Base-by-base conservation (phyloP, 768 basidiomycete genomes). In the Leccinum sublutescens region DNA sequence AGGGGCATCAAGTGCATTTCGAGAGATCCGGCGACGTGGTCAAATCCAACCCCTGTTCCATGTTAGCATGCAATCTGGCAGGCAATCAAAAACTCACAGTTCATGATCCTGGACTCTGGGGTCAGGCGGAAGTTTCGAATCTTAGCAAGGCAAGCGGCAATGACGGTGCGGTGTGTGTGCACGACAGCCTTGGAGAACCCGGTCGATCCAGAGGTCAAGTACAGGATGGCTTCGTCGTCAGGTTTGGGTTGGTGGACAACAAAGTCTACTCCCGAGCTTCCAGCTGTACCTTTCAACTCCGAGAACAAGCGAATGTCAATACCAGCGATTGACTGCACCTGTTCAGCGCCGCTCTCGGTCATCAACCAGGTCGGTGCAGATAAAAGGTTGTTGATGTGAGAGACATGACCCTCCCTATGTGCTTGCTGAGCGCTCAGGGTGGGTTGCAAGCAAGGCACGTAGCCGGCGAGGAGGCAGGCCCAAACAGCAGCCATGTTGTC, bases 1-100 rank as follows among this genome's bases (percentile, higher is more conserved):
- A 68, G 56, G 31, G 76, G 70, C 2, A 74, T 66, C 3, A 79
- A 64, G 53, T 77, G 75, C 49, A 75, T 64, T 57, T 78, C 77
- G 1, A 75, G 63, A 5, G 76, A 71, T 40, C 72, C 74, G 3
- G 77, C 77, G 52, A 77, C 76, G 55, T 78, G 77, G 59, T 78
- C 77, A 45, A 78, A 77, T 11, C 73, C 73, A 48, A 78, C 76
- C 77, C 63, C 65, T 68, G 40, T 33, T 31, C 47, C 12, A 17
- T 14, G 5, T 45, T 50, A 5, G 17, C 51, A 34, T 2, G 10
- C 48, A 8, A 52, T 14, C 15, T 14, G 48, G 14, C 1, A 12
- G 7, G 2, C 0, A 8, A 59, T 25, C 14, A 15, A 53, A 27
- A 9, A 55, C 63, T 56, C 43, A 68, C 77, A 78, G 61, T 78